A percentile compares a stretch with the other conserved stretches of the same genome.
These are phyloP conservation scores for Epichloe hybrida DNA, from an alignment of 2,329 filamentous ascomycete species.

Conservation along the genomic window DNA sequence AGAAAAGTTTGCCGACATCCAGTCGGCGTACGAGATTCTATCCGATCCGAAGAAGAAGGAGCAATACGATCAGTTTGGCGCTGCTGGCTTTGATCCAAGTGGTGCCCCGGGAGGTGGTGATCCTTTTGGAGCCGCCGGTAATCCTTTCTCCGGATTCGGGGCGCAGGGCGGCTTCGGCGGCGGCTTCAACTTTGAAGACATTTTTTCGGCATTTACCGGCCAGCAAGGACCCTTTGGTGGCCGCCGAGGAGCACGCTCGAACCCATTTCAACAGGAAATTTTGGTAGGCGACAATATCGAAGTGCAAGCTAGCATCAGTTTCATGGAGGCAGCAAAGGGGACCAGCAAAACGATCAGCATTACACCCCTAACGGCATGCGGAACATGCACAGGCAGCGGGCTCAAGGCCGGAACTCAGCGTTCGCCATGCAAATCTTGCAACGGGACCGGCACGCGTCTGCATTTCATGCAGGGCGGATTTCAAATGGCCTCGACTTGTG, in stretches of 20 bases:
- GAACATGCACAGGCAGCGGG: slow-evolving; percentile 71
- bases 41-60: slow-evolving; percentile 89
- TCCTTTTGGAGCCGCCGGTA: slow-evolving; percentile 49
- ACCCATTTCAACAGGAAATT: slow-evolving; percentile 64
- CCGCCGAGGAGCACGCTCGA: slow-evolving; percentile 34
- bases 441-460: slow-evolving; percentile 74
- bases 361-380: slow-evolving; percentile 67
- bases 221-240: slow-evolving; percentile 40
- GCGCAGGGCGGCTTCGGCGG: slow-evolving; percentile 55
- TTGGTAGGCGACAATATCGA: slow-evolving; percentile 94
- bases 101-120: slow-evolving; percentile 48
- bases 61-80: slow-evolving; percentile 81
- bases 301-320: slow-evolving; percentile 82
- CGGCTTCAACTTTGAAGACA: slow-evolving; percentile 90
- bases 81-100: slow-evolving; percentile 73
- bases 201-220: slow-evolving; percentile 76
- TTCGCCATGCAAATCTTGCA: slow-evolving; percentile 63
- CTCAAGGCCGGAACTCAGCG: slow-evolving; percentile 68
- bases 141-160: slow-evolving; percentile 42
- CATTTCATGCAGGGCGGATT: slow-evolving; percentile 88
- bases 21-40: slow-evolving; percentile 85
- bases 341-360: slow-evolving; percentile 78
- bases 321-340: slow-evolving; percentile 92
- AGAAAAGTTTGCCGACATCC: slow-evolving; percentile 86
- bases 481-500: slow-evolving; percentile 87